A percentile compares a stretch with the other conserved stretches of the same genome.
Evolutionary conservation across 768 basidiomycete genomes (phyloP).

Genomic region (Xanthoconium purpureum): DNA sequence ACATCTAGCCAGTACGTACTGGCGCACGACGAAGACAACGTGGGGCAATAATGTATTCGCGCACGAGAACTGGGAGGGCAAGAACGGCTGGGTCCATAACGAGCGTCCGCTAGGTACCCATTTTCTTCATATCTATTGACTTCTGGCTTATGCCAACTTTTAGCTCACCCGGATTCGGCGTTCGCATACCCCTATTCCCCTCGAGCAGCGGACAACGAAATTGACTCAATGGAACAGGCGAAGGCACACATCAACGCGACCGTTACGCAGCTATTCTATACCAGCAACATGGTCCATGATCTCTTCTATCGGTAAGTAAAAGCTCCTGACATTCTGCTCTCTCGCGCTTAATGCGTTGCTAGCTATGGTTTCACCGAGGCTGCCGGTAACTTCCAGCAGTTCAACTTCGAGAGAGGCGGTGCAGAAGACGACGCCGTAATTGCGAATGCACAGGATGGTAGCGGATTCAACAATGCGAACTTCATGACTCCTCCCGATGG

Average conservation of each 20-base stretch:
- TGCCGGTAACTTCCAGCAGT: conserved; percentile 95
- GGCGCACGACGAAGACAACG: conserved; percentile 73
- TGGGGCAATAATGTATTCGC: conserved; percentile 92
- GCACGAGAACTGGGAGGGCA: conserved; percentile 90
- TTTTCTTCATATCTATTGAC: background rate
- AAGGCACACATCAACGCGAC: conserved; percentile 83
- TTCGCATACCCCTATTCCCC: conserved; percentile 81
- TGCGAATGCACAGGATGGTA: conserved; percentile 93
- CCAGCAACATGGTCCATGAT: conserved; percentile 77
- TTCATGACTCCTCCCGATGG: conserved; percentile 86
- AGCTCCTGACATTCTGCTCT: background rate
- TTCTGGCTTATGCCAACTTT: background rate
- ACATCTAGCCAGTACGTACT: conserved; percentile 35
- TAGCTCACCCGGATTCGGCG: conserved; percentile 4
- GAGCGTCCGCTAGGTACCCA: conserved; percentile 64
- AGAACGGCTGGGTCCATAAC: conserved; percentile 63
- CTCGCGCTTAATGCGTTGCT: conserved; percentile 13
- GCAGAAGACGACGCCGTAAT: conserved; percentile 86
- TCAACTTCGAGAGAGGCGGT: conserved; percentile 93
- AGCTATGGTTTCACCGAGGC: conserved; percentile 91
- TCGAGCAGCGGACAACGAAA: conserved; percentile 43
- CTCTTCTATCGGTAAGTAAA: conserved; percentile 62
- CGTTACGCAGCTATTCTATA: conserved; percentile 87
- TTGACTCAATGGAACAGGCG: conserved; percentile 67
- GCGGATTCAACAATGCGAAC: conserved; percentile 90